phyloP scores from a whole-genome alignment of 495 filamentous ascomycete genomes.

The Parathielavia hyrcaniae region DNA sequence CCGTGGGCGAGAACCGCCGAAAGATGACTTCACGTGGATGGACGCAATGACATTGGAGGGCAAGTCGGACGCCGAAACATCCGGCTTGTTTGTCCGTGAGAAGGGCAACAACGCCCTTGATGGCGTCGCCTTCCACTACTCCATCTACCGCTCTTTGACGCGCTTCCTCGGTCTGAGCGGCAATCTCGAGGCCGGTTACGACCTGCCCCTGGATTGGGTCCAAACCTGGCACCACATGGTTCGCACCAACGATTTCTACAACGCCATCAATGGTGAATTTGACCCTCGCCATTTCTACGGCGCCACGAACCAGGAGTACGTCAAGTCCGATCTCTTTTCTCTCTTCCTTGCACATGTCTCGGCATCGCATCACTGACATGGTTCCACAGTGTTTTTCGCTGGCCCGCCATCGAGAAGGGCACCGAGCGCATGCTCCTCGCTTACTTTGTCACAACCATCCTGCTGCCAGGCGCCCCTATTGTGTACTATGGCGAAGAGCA shows the following conservation, averaged over 20 bases:
- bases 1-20: conserved; percentile 51
- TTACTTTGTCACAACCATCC: conserved; percentile 57
- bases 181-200: conserved; percentile 53
- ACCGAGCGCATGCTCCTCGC: conserved; percentile 57
- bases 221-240: conserved; percentile 57
- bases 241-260: conserved; percentile 58
- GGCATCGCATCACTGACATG: too few species aligned
- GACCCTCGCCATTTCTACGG: conserved; percentile 70
- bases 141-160: conserved; percentile 61
- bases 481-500: conserved; percentile 69
- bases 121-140: conserved; percentile 64
- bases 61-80: conserved; percentile 19
- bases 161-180: conserved; percentile 63
- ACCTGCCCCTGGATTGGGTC: conserved; percentile 56
- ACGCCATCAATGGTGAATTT: conserved; percentile 59
- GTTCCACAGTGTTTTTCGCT: conserved; percentile 62
- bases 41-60: conserved; percentile 21
- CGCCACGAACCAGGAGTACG: conserved; percentile 66
- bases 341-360: too few species aligned
- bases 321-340: too few species aligned
- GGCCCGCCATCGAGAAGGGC: conserved; percentile 60
- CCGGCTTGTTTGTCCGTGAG: conserved; percentile 51
- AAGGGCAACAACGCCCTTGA: conserved; percentile 54
- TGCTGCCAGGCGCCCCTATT: conserved; percentile 61
- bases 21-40: conserved; percentile 29